Evolutionary conservation across 169 alveolate genomes (phyloP), one percentile per base, ranked within the genome.

Genomic region (Amoebophrya sp.): DNA sequence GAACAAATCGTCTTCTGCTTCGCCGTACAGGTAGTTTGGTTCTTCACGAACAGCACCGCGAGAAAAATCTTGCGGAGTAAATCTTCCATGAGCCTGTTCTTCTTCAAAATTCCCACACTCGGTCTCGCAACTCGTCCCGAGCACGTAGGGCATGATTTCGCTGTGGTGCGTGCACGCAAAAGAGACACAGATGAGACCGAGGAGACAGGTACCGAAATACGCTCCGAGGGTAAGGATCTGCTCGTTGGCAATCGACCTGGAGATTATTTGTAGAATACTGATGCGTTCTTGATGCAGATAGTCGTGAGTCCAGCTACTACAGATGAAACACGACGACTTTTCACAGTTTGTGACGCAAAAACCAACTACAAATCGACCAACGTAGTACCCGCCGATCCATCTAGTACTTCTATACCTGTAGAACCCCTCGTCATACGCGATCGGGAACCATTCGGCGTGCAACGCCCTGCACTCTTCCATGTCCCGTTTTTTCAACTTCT

Each of bases 361-460:
- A n/a, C n/a, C n/a, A n/a, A n/a, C n/a, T n/a, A n/a, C n/a, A n/a
- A n/a, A 41, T 2, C 23, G 2, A 41, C 54, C 54, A 12, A 12
- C 54, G 54, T 41, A 41, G 54, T 12, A 41, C 54, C 12, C 54
- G 54, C 23, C 54, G 54, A 12, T 41, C 54, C 54, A 2, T 12
- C 54, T 41, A 41, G 54, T 41, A 2, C 12, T 41, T 41, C 54
- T 41, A 12, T 41, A 41, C 54, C 83, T 18, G 83, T 66, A 66
- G 18, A 66, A 66, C 38, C 83, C 35, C 38, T 66, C 83, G 35
- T 66, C 83, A 25, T 66, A 66, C 38, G 83, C 83, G 29, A 66
- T 66, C 35, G 83, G 83, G 83, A 66, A 66, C 83, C 83, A 66
- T 66, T 66, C 83, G 0, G 83, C 35, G 18, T 66, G 83, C 35